Evolutionary conservation across 108 stramenopile species (phyloP).

Genomic region (Cyclotella sp.): DNA sequence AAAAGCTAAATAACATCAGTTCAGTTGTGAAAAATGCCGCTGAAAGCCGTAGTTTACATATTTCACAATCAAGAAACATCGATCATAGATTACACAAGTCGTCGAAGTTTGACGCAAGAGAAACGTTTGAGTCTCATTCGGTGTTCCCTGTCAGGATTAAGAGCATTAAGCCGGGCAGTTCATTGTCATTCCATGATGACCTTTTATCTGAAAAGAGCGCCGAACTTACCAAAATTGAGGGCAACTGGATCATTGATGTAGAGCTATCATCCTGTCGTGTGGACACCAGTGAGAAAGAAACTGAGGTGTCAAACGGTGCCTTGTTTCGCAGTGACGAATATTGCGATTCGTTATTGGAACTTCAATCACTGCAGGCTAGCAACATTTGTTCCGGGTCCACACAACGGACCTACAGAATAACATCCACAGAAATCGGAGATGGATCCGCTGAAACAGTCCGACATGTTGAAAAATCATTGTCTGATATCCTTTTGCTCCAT

Average conservation of each 20-base stretch:
- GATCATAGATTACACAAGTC: slow-evolving; percentile 27
- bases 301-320: not conserved
- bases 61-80: slow-evolving; percentile 16
- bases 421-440: slow-evolving; percentile 17
- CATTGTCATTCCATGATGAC: slow-evolving; percentile 10
- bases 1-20: slow-evolving; percentile 38
- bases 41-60: slow-evolving; percentile 10
- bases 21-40: slow-evolving; percentile 35
- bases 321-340: not conserved
- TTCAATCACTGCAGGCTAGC: not conserved
- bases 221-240: slow-evolving; percentile 19
- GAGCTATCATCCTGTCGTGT: not conserved
- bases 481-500: slow-evolving; percentile 39
- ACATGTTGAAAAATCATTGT: slow-evolving; percentile 19
- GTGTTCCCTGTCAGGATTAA: slow-evolving; percentile 40
- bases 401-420: slow-evolving; percentile 24
- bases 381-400: not conserved
- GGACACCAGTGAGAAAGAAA: not conserved
- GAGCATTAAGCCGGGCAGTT: slow-evolving; percentile 23
- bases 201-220: slow-evolving; percentile 5
- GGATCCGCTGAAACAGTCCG: not conserved
- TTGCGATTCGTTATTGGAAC: not conserved
- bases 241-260: slow-evolving; percentile 33
- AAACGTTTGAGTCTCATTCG: slow-evolving; percentile 39
- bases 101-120: slow-evolving; percentile 47